Evolutionary conservation across 2,329 filamentous ascomycete genomes (phyloP), one percentile per base, ranked within the genome.

Genomic region (Elsinoe fawcettii): DNA sequence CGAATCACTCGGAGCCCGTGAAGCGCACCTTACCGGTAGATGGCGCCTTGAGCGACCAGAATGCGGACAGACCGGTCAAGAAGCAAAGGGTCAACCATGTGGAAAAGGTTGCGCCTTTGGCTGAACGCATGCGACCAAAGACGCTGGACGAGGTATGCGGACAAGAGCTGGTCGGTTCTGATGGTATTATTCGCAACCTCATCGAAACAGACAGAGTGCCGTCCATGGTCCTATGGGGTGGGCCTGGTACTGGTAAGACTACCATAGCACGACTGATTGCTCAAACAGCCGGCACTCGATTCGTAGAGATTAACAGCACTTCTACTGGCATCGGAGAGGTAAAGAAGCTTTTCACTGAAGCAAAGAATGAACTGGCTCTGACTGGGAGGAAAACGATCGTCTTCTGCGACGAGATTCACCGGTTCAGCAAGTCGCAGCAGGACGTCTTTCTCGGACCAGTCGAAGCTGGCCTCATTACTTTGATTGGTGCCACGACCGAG

Each of bases 401-500:
- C 62, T 99, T 99, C 70, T 96, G 92, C 74, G 93, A 99, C 73
- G 93, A 97, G 75, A 93, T 96, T 49, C 90, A 96, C 71, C 77
- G 92, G 25, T 96, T 96, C 76, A 87, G 81, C 64, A 96, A 96
- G 73, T 80, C 85, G 0, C 93, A 97, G 70, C 93, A 99, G 68
- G 93, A 97, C 71, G 87, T 96, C 1, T 97, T 97, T 64, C 77
- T 99, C 1, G 89, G 87, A 14, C 92, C 92, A 0, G 92, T 97
- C 20, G 93, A 99, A 72, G 85, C 85, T 1, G 93, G 93, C 5
- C 87, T 88, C 25, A 86, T 99, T 62, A 96, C 89, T 0, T 77
- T 99, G 27, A 93, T 97, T 60, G 93, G 91, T 9, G 93, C 93
- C 5, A 99, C 93, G 2, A 99, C 93, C 0, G 93, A 99, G 71